These are phyloP conservation scores for Claviceps citrina DNA, from an alignment of 2,329 filamentous ascomycete genomes.

Conservation along the genomic window DNA sequence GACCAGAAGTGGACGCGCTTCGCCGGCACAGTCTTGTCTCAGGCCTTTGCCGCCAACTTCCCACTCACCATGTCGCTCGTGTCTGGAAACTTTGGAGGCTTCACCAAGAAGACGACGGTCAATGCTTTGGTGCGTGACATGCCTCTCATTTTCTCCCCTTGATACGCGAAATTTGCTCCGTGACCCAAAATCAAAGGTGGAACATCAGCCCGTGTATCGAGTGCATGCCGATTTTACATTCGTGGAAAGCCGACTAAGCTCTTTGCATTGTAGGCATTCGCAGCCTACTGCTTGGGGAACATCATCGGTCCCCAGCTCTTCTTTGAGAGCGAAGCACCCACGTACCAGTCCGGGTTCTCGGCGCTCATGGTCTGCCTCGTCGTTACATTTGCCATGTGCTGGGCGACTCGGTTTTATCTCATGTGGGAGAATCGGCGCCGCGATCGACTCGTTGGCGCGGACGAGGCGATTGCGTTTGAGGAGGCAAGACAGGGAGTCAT, in stretches of 20 bases:
- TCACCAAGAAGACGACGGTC: conserved; percentile 46
- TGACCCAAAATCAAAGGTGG: too few species aligned
- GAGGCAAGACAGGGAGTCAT: conserved; percentile 4
- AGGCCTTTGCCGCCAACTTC: conserved; percentile 30
- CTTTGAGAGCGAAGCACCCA: conserved; percentile 37
- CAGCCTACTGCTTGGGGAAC: conserved; percentile 46
- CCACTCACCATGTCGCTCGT: conserved; percentile 39
- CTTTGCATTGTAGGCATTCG: conserved; percentile 26
- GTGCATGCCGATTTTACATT: not conserved
- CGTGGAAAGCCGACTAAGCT: not conserved
- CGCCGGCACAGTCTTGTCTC: conserved; percentile 32
- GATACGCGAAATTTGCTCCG: too few species aligned
- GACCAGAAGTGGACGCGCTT: conserved; percentile 13
- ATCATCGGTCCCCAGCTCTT: conserved; percentile 47
- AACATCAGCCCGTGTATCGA: too few species aligned
- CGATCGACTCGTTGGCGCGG: conserved; percentile 16
- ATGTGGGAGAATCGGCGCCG: conserved; percentile 37
- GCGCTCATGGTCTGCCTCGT: conserved; percentile 44
- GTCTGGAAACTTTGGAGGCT: conserved; percentile 43
- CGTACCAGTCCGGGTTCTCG: conserved; percentile 45
- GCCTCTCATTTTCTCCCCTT: not conserved
- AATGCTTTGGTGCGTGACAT: conserved; percentile 31
- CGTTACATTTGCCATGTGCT: conserved; percentile 25
- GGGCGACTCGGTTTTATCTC: conserved; percentile 35
- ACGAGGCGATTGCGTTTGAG: conserved; percentile 1